Conservation (phyloP, 164 flowering plant genomes). For the grape (Vitis vinifera) region DNA sequence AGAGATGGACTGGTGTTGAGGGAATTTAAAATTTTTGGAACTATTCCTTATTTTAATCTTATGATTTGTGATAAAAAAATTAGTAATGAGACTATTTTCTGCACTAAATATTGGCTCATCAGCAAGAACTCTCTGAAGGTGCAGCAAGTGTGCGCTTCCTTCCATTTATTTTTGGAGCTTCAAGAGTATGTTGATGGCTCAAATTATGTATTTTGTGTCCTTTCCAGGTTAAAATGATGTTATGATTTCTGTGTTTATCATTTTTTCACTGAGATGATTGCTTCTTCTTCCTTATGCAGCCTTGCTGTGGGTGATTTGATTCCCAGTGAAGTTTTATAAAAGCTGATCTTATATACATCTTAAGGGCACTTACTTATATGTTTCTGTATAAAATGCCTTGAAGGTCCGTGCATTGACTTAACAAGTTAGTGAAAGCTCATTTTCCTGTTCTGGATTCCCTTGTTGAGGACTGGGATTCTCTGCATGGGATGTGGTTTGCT, state of each 20-base stretch:
- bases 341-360: not conserved
- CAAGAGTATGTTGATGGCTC: not conserved
- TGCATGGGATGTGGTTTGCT: not conserved
- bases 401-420: constrained; percentile 9
- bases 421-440: constrained; percentile 10
- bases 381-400: not conserved
- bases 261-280: not conserved
- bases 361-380: not conserved
- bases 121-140: too few species aligned
- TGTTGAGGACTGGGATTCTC: not conserved
- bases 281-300: not conserved
- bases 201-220: not conserved
- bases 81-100: too few species aligned
- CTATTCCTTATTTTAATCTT: too few species aligned
- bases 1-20: too few species aligned
- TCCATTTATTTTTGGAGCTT: too few species aligned
- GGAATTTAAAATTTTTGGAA: too few species aligned
- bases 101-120: too few species aligned
- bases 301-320: not conserved
- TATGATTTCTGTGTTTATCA: not conserved
- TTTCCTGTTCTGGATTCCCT: constrained; percentile 13
- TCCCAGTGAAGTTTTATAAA: not conserved
- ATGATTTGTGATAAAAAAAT: too few species aligned
- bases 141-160: too few species aligned
- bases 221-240: not conserved